phyloP scores from a whole-genome alignment of 2,329 filamentous ascomycete species.

The Fusarium proliferatum region DNA sequence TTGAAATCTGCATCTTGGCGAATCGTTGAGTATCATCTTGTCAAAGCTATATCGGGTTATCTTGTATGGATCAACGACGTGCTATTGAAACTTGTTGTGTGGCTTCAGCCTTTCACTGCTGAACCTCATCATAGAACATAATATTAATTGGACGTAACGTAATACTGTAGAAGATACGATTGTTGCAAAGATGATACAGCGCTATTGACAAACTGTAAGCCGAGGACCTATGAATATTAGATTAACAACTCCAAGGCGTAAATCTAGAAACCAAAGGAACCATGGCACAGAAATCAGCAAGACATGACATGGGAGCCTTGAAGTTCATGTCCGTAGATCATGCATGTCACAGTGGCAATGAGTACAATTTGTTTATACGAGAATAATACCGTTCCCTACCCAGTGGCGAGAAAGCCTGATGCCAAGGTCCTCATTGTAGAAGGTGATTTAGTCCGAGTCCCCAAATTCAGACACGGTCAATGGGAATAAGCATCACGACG shows the following conservation, averaged over 20 bases:
- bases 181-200: not conserved
- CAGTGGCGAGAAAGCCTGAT: not conserved
- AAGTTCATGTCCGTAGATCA: not conserved
- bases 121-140: too few species aligned
- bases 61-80: not conserved
- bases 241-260: not conserved
- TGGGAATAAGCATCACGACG: constrained; percentile 8
- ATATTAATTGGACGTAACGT: not conserved
- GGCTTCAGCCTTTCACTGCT: not conserved
- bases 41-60: too few species aligned
- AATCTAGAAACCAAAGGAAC: not conserved
- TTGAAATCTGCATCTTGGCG: not conserved
- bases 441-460: not conserved
- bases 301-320: not conserved
- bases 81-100: not conserved
- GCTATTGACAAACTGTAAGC: not conserved
- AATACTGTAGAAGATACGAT: not conserved
- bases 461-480: not conserved
- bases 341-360: not conserved
- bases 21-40: not conserved
- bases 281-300: not conserved
- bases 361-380: not conserved
- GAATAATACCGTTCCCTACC: not conserved
- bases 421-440: constrained; percentile 3
- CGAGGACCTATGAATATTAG: not conserved